Evolutionary conservation across 441 rosid genomes (phyloP), one percentile per base, ranked within the genome.

Genomic region (Populus hybrid): DNA sequence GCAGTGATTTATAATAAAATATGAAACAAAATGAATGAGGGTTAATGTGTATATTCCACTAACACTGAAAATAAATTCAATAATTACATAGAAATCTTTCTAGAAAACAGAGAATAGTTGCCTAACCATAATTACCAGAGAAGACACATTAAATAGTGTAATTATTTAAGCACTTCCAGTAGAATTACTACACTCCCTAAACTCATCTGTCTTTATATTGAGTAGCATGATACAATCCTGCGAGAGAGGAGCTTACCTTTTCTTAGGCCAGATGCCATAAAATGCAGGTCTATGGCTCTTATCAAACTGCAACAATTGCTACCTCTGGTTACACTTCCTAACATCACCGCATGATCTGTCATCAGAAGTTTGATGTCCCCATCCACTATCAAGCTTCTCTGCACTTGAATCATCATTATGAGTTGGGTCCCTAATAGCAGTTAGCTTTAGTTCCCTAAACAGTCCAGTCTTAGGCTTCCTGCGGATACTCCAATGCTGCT

Each of bases 261-360:
- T 87, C 86, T 83, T 85, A 23, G 95, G 94, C 99, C 97, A 95
- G 70, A 88, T 82, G 63, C 99, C 99, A 80, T 86, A 95, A 87
- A 95, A 95, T 77, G 94, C 98, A 82, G 98, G 98, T 76, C 99
- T 89, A 71, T 83, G 79, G 86, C 90, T 87, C 88, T 93, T 91
- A 83, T 88, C 95, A 88, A 92, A 93, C 79, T 95, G 97, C 85
- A 95, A 76, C 77, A 95, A 81, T 84, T 95, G 86, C 83, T 85
- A 90, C 75, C 89, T 83, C 76, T 78, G 78, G n/a, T 65, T 77
- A 78, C 75, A 82, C 78, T 78, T 89, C 77, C 73, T 86, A 80
- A 16, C 67, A 59, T 74, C 68, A 76, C 66, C 4, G 30, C 79
- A 77, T n/a, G 84, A 75, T 73, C 75, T 61, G 40, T 81, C 87